Evolutionary conservation across 768 basidiomycete species (phyloP), one percentile per base, ranked within the genome.

Genomic region (Lanmaoa pseudosensibilis): DNA sequence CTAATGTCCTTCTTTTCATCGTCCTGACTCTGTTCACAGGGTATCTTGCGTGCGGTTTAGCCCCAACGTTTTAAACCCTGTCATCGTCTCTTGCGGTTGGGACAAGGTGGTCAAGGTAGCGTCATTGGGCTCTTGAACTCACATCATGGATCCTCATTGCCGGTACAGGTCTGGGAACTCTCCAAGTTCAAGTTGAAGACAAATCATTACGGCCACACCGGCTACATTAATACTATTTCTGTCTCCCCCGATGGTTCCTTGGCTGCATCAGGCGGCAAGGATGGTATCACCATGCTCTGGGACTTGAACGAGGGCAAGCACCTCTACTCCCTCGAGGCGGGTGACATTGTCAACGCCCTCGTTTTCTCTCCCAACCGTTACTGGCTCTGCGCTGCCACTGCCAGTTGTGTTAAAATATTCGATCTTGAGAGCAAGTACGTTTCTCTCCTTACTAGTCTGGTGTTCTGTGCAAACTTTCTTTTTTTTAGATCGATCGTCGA

Each of bases 291-390:
- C 74, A 98, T 98, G 95, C 89, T 98, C 61, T 99, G 97, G 97
- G 97, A 99, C 75, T 80, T 99, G 69, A 98, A 98, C 79, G 97
- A 98, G 83, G 95, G 94, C 83, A 98, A 98, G 81, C 97, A 98
- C 83, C 87, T 99, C 69, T 99, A 99, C 84, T 98, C 94, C 52
- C 89, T 99, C 57, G 97, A 99, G 76, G 97, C 97, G 46, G 95
- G 95, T 58, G 93, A 99, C 74, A 80, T 94, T 65, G 95, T 99
- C 84, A 98, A 99, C 73, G 94, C 97, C 58, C 90, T 99, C 64
- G 97, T 98, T 74, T 99, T 99, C 85, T 95, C 93, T 16, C 97
- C 97, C 58, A 99, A 99, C 84, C 89, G 96, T 56, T 99, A 99
- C 90, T 99, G 97, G 97, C 81, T 99, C 62, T 99, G 97, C 73